Base-by-base conservation (phyloP, 192 early-diverging fungal species). In the Coemansia sp. region DNA sequence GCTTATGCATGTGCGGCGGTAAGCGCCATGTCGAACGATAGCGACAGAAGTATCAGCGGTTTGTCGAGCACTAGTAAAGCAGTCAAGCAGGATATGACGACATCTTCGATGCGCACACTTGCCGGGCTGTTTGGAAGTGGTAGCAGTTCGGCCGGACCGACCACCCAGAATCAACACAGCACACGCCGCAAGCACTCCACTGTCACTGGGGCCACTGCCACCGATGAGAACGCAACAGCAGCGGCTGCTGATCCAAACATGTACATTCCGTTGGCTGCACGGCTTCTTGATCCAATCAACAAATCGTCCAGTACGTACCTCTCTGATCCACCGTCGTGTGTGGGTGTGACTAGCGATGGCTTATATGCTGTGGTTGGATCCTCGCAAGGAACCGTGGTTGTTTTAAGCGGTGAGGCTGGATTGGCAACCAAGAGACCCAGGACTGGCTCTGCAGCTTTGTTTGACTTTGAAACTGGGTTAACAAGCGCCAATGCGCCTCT, bases 1-100 rank as follows among this genome's bases (percentile, higher is more conserved):
- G 76, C 76, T 52, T 72, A 73, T 25, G 76, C 76, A 7, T 57
- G 71, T 31, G 70, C 76, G 1, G 76, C 70, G 23, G 76, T 78
- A 17, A 57, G 76, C 22, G 71, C 71, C 32, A 78, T 78, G 76
- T 54, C 71, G 19, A 57, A 59, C 11, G 29, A 21, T 29, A 29
- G 19, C 21, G 9, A 21, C 29, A 23, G 27, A 5, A 61, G 59
- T 33, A 61, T n/a, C 20, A 57, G 23, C 51, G 57, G 27, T 5
- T 31, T 21, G 29, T 19, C 33, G 22, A 66, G 27, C n/a, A 23
- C 33, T 32, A 36, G 22, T 8, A 54, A 25, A 33, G 21, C 50
- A 6, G 22, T 36, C n/a, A 61, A 63, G 33, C 33, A 52, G 6
- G 25, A 31, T 4, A 19, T n/a, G 20, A 23, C 53, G n/a, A 39